Base-by-base conservation (phyloP, 495 filamentous ascomycete genomes). In the Neurospora sp. region DNA sequence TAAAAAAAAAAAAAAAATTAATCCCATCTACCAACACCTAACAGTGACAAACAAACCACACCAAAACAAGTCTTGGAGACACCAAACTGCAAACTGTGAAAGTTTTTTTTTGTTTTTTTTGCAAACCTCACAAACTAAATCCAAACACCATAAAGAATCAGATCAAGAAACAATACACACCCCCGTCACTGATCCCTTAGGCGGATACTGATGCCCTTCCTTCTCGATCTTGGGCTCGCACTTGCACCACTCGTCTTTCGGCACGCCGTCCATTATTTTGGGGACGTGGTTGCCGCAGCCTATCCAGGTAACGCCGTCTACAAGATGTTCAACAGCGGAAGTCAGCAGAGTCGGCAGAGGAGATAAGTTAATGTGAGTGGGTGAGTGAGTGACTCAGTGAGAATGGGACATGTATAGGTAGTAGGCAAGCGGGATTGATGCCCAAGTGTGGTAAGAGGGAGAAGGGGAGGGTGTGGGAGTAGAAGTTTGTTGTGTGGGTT, bases 231-330 rank as follows among this genome's bases (percentile, higher is more conserved):
- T 87, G 14, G 90, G 89, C 71, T 83, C 78, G 73, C 91, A 93
- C 6, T 84, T 83, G 77, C 92, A 94, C 81, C 91, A 86, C 38
- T 92, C 81, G 14, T 82, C 77, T 39, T 85, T 81, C 3, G 90
- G 86, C 35, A 93, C 79, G 0, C 78, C 70, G 77, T 91, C 90
- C 83, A 94, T 87, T 12, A 93, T 91, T 2, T 75, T 80, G 18
- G 90, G 85, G 68, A 94, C 85, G 76, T 94, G 92, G 38, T 45
- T 79, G 53, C 92, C 91, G 82, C 92, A 94, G 71, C 92, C 91
- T 74, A 81, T 85, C 92, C 91, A 94, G 69, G 90, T 87, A 71
- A 82, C 79, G 74, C 92, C 90, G 71, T 87, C 91, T 93, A 71
- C n/a, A 5, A 1, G 9, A 59, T 14, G 18, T 7, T 6, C 38